phyloP scores from a whole-genome alignment of 2,329 filamentous ascomycete genomes.

The Fonsecaea nubica region DNA sequence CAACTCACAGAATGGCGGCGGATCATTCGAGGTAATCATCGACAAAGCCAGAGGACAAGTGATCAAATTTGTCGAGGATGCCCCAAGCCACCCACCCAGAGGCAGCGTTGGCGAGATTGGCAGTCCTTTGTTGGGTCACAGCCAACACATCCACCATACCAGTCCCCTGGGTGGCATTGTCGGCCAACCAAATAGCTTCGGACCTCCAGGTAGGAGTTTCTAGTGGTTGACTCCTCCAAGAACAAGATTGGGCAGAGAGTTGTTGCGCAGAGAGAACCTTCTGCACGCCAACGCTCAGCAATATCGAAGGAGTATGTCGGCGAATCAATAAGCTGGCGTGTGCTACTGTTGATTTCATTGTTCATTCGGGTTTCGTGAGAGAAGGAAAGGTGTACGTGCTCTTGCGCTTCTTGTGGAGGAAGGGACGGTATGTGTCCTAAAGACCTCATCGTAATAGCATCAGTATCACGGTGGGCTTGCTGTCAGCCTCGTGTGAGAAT shows the following conservation, averaged over 20 bases:
- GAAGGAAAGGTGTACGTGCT: conserved; percentile 9
- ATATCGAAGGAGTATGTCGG: conserved; percentile 32
- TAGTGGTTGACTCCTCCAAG: conserved; percentile 37
- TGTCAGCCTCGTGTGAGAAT: background rate
- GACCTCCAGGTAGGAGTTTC: conserved; percentile 37
- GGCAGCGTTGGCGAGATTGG: conserved; percentile 70
- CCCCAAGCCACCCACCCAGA: conserved; percentile 51
- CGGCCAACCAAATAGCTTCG: conserved; percentile 29
- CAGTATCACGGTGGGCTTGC: conserved; percentile 2
- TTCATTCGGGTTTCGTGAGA: conserved; percentile 3
- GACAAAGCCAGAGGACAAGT: conserved; percentile 52
- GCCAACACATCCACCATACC: conserved; percentile 33
- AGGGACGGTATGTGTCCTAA: conserved; percentile 3
- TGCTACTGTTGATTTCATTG: conserved; percentile 7
- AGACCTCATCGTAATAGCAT: conserved; percentile 9
- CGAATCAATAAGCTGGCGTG: conserved; percentile 14
- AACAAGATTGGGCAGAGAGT: conserved; percentile 15
- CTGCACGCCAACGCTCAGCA: conserved; percentile 14
- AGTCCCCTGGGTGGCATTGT: conserved; percentile 31
- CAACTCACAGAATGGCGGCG: conserved; percentile 82
- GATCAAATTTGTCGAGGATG: conserved; percentile 61
- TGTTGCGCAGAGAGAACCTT: conserved; percentile 17
- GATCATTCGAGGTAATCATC: conserved; percentile 75
- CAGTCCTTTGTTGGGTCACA: conserved; percentile 60
- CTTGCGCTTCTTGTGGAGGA: conserved; percentile 4